Evolutionary conservation across 495 filamentous ascomycete species (phyloP).

Genomic region (Penicillium egyptiacum): DNA sequence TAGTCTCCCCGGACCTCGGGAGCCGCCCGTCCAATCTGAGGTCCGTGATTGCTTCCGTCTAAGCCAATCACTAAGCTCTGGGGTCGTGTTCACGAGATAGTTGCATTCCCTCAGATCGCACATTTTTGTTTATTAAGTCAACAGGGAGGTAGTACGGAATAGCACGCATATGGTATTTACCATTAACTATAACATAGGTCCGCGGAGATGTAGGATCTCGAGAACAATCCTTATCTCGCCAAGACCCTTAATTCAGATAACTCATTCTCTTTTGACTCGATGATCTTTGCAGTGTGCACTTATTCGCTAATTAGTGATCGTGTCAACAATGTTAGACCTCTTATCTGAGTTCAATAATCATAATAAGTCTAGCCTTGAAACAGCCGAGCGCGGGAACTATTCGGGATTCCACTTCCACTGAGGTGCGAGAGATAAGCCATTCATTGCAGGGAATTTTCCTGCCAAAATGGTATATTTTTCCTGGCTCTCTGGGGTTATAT

Average conservation of each 20-base stretch:
- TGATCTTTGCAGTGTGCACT: not conserved
- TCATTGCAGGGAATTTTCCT: not conserved
- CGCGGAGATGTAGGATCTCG: conserved; percentile 6
- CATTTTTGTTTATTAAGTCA: too few species aligned
- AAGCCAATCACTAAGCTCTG: too few species aligned
- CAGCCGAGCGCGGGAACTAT: not conserved
- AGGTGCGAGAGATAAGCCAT: conserved; percentile 1
- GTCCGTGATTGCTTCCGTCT: too few species aligned
- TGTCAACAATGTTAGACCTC: not conserved
- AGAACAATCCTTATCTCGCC: conserved; percentile 15
- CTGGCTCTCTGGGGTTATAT: not conserved
- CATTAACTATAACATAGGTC: not conserved
- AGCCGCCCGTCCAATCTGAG: too few species aligned
- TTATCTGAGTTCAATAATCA: conserved; percentile 10
- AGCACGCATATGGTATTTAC: not conserved
- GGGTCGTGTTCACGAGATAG: too few species aligned
- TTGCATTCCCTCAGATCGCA: too few species aligned
- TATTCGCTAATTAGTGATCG: conserved; percentile 12
- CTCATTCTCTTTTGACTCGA: conserved; percentile 2
- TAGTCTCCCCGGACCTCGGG: too few species aligned
- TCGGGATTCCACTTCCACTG: not conserved
- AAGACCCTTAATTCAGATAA: conserved; percentile 11
- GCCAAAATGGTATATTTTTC: not conserved
- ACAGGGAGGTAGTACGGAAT: too few species aligned
- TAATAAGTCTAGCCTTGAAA: not conserved